phyloP scores from a whole-genome alignment of 768 basidiomycete genomes.

The Termitomyces sp. region DNA sequence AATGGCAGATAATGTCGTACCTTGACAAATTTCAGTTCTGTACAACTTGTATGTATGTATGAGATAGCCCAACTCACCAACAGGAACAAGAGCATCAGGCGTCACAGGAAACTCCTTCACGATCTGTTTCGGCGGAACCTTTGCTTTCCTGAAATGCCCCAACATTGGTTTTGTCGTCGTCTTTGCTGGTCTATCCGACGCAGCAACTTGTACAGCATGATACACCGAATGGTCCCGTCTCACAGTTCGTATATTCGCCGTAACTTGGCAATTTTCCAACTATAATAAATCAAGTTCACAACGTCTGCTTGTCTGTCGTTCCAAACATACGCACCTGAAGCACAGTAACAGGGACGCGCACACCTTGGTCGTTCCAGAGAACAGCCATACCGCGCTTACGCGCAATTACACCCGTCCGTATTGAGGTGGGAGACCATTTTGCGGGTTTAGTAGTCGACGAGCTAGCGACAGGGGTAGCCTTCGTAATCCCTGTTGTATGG shows the following conservation, averaged over 20 bases:
- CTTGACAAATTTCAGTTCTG: constrained; percentile 32
- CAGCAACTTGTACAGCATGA: constrained; percentile 93
- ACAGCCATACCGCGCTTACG: constrained; percentile 95
- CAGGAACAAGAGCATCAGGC: constrained; percentile 82
- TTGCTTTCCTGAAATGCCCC: constrained; percentile 86
- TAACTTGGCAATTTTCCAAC: constrained; percentile 90
- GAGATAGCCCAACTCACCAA: constrained; percentile 55
- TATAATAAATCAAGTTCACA: constrained; percentile 24
- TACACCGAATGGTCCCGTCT: constrained; percentile 69
- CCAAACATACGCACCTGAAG: constrained; percentile 64
- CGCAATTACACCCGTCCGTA: constrained; percentile 90
- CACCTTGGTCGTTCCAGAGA: constrained; percentile 89
- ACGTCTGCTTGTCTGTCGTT: too few relatives aligned
- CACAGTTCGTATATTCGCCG: constrained; percentile 66
- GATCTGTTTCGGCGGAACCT: constrained; percentile 76
- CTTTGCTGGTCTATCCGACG: constrained; percentile 69
- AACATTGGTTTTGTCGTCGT: constrained; percentile 76
- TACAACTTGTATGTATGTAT: background rate
- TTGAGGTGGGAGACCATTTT: constrained; percentile 84
- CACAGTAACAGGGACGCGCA: constrained; percentile 86
- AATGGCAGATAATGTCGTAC: constrained; percentile 83
- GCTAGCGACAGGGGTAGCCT: constrained; percentile 27
- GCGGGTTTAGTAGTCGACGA: constrained; percentile 27
- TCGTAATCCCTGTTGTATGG: constrained; percentile 37
- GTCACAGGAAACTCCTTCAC: constrained; percentile 90